Evolutionary conservation across 805 yeast species (phyloP).

Genomic region (Starmerella vitae): DNA sequence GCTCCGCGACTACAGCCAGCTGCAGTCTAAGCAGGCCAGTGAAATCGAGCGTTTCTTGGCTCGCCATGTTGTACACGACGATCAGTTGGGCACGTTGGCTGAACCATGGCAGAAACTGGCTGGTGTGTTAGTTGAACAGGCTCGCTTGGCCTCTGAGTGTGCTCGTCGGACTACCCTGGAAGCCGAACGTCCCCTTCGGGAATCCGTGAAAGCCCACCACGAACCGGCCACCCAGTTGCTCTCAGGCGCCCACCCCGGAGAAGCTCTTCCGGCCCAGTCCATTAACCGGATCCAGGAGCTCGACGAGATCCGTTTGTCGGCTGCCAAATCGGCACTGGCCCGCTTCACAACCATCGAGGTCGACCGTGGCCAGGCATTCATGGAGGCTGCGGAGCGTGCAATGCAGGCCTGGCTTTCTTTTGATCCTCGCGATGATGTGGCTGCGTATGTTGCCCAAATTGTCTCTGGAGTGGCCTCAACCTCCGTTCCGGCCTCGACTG

Average conservation of each 20-base stretch:
- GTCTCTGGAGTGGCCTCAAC: conserved; percentile 21
- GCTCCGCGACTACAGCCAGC: conserved; percentile 40
- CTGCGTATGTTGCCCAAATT: conserved; percentile 36
- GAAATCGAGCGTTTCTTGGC: conserved; percentile 30
- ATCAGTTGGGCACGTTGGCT: conserved; percentile 23
- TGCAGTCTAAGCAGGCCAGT: conserved; percentile 36
- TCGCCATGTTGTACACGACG: conserved; percentile 14
- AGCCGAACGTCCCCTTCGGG: conserved; percentile 28
- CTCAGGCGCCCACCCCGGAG: conserved; percentile 1
- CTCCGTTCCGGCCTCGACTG: neutral
- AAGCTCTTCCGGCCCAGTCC: conserved; percentile 31
- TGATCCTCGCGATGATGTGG: conserved; percentile 47
- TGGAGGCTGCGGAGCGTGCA: conserved; percentile 45
- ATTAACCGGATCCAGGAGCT: conserved; percentile 41
- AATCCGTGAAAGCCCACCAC: conserved; percentile 29
- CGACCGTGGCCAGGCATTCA: conserved; percentile 37
- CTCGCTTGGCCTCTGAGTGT: conserved; percentile 24
- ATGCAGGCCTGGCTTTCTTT: conserved; percentile 53
- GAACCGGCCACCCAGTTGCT: conserved; percentile 23
- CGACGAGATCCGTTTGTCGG: conserved; percentile 37
- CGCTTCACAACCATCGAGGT: conserved; percentile 49
- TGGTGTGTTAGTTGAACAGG: conserved; percentile 23
- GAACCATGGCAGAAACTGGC: conserved; percentile 22
- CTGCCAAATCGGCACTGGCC: conserved; percentile 52
- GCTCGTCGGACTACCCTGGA: conserved; percentile 31